Conservation (phyloP, 1,284 basidiomycete genomes). For the Cystobasidiaceae sp. region DNA sequence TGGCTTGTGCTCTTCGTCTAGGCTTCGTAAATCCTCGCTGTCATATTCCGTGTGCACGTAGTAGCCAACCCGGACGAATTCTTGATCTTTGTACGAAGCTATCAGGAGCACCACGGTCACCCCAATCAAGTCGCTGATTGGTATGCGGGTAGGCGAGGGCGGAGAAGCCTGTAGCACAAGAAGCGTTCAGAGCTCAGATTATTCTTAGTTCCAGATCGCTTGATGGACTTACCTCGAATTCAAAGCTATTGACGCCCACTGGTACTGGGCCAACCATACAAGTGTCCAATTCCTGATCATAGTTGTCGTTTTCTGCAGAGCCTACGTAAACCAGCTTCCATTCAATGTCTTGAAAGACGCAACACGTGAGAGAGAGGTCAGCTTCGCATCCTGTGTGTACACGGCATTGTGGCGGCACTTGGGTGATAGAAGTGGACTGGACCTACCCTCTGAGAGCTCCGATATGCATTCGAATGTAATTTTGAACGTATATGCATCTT, state of each 20-base stretch:
- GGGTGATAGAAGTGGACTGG: no score
- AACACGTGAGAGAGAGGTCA: no score
- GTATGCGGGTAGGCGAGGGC: conserved; percentile 64
- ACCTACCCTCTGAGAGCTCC: conserved; percentile 74
- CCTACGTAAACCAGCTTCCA: conserved; percentile 98
- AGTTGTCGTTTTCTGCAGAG: conserved; percentile 86
- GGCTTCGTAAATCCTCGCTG: conserved; percentile 72
- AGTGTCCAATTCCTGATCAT: conserved; percentile 57
- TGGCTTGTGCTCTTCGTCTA: conserved; percentile 37
- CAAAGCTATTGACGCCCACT: conserved; percentile 89
- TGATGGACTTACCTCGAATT: conserved; percentile 61
- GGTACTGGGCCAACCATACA: conserved; percentile 83
- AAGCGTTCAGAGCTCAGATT: no score
- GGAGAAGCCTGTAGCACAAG: conserved; percentile 55
- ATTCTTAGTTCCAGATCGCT: neutral
- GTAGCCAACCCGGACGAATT: conserved; percentile 97
- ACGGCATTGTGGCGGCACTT: no score
- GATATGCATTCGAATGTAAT: conserved; percentile 98
- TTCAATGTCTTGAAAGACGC: conserved; percentile 76
- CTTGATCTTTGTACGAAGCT: conserved; percentile 84
- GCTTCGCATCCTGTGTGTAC: no score
- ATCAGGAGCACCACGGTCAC: conserved; percentile 87
- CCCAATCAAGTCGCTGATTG: conserved; percentile 74
- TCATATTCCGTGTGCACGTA: conserved; percentile 99
- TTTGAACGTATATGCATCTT: conserved; percentile 85